Base-by-base conservation (phyloP, 129 eudicot species). In the Sambucus nigra region DNA sequence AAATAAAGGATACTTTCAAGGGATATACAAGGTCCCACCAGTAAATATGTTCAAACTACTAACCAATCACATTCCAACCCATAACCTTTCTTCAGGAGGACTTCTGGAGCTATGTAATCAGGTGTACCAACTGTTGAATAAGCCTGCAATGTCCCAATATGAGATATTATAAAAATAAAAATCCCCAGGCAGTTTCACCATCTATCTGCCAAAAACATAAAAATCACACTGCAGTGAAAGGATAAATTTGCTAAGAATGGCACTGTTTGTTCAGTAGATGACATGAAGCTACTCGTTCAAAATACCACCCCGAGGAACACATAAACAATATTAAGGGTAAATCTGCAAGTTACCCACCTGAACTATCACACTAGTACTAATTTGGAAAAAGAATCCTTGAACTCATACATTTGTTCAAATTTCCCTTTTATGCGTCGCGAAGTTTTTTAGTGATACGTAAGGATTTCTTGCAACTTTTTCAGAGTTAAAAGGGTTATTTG, bases 41-140 rank as follows among this genome's bases (percentile, higher is more conserved):
- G 13, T 35, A 35, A 35, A 35, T 15, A 2, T 7, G 42, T 7
- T 58, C 25, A 54, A 56, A 56, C 13, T 18, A 67, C 84, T 72
- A 61, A 88, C 96, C 96, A 88, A 66, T 88, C 94, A 69, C 96
- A 83, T 70, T 88, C 96, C 73, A 88, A 52, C 47, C 81, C 86
- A 69, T 88, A 88, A 41, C 96, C 96, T 65, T 88, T 88, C 79
- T 88, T 88, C 42, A 88, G 68, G 16, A 88, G 64, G 67, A 88
- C 96, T 69, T 88, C 96, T 53, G 96, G 96, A 59, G 96, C 96
- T 71, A 88, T 88, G 61, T 88, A 88, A 62, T 88, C 96, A 51
- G 96, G 96, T 38, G 96, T 88, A 53, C 96, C 96, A 25, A 88
- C 96, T 4, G 96, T 88, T 45, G 96, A 88, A 68, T 76, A 88